Percentiles rank a stretch among this genome's conserved stretches.
Evolutionary conservation across 2,329 filamentous ascomycete genomes (phyloP).

Genomic region (Venturiaceae sp.): DNA sequence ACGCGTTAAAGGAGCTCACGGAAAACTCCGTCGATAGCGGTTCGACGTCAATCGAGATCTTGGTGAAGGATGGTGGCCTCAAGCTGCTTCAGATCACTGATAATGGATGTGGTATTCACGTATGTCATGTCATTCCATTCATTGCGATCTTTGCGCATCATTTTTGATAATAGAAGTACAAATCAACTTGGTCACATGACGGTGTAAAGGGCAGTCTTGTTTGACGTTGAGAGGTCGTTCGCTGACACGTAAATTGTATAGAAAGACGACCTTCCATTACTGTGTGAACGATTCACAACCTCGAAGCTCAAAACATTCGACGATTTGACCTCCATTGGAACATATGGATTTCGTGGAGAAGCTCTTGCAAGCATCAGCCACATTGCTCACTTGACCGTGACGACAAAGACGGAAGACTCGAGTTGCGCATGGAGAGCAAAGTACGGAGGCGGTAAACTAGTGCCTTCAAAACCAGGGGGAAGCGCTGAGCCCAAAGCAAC

Average conservation of each 20-base stretch:
- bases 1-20: slow-evolving; percentile 91
- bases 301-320: slow-evolving; percentile 93
- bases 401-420: slow-evolving; percentile 83
- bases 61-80: slow-evolving; percentile 90
- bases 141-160: neutral
- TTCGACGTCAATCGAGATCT: slow-evolving; percentile 77
- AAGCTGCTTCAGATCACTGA: slow-evolving; percentile 96
- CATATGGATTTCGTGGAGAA: slow-evolving; percentile 96
- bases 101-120: slow-evolving; percentile 92
- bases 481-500: slow-evolving; percentile 75
- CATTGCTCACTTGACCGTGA: slow-evolving; percentile 90
- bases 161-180: too few species aligned
- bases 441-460: slow-evolving; percentile 74
- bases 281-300: slow-evolving; percentile 94
- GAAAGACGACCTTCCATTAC: slow-evolving; percentile 83
- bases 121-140: slow-evolving; percentile 32
- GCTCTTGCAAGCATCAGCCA: slow-evolving; percentile 96
- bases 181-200: neutral
- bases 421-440: slow-evolving; percentile 83
- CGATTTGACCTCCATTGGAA: slow-evolving; percentile 79
- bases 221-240: neutral
- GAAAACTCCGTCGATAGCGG: slow-evolving; percentile 98
- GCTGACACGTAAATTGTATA: slow-evolving; percentile 24
- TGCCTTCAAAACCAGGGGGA: slow-evolving; percentile 79
- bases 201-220: neutral